phyloP scores from a whole-genome alignment of 2,329 filamentous ascomycete species.

The Aspergillus quadrilineatus region DNA sequence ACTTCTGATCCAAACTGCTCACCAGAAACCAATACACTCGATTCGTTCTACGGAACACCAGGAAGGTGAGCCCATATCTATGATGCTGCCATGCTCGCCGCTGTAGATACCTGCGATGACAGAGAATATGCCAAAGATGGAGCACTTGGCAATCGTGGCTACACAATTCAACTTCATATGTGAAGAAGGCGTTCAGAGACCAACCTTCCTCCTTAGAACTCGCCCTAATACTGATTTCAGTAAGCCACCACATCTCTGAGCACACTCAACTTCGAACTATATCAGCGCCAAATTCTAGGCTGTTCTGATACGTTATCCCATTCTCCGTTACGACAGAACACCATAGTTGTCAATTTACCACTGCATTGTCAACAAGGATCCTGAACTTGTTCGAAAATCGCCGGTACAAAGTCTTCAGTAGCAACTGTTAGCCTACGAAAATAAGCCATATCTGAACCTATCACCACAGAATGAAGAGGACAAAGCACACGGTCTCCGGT shows the following conservation, averaged over 20 bases:
- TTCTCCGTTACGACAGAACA: not conserved
- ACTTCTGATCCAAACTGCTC: conserved; percentile 24
- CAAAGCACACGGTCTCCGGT: too few species aligned
- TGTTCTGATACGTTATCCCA: not conserved
- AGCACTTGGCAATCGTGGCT: conserved; percentile 28
- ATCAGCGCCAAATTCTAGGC: conserved; percentile 2
- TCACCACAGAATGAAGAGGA: not conserved
- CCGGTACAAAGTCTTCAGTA: conserved; percentile 12
- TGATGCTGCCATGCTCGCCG: conserved; percentile 21
- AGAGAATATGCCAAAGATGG: conserved; percentile 31
- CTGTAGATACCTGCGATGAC: conserved; percentile 13
- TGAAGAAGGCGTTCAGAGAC: not conserved
- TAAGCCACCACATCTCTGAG: conserved; percentile 33
- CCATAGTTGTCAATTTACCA: not conserved
- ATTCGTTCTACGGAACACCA: conserved; percentile 23
- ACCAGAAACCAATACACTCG: conserved; percentile 31
- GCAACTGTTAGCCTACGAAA: conserved; percentile 13
- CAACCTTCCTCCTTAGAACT: conserved; percentile 12
- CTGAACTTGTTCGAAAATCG: not conserved
- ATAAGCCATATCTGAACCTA: conserved; percentile 16
- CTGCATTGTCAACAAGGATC: not conserved
- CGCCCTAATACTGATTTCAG: conserved; percentile 4
- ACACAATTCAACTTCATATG: not conserved
- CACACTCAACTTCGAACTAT: conserved; percentile 5
- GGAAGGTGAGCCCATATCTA: conserved; percentile 18